Conservation (phyloP, 768 basidiomycete species). For the Tulasnella sp. region DNA sequence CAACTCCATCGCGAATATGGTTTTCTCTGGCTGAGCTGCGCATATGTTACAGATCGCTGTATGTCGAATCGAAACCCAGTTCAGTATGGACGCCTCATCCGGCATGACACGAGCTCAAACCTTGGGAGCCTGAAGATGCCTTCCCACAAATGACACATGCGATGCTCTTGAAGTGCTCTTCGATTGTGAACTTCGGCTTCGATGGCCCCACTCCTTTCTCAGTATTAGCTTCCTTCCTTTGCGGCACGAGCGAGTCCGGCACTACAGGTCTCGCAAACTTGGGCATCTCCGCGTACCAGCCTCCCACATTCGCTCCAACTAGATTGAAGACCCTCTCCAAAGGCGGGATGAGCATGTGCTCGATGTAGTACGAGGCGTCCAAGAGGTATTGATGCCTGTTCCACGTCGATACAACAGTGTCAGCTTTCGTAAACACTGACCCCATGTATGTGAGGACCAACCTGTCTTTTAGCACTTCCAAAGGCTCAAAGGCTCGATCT, state of each 20-base stretch:
- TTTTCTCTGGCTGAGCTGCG: constrained; percentile 38
- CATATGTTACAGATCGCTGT: constrained; percentile 51
- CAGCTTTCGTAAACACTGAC: background rate
- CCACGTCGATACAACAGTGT: background rate
- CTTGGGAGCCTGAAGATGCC: constrained; percentile 29
- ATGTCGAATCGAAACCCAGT: background rate
- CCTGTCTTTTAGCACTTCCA: constrained; percentile 57
- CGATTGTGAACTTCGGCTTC: constrained; percentile 40
- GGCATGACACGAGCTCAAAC: background rate
- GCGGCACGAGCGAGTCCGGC: constrained; percentile 1
- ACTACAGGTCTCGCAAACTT: constrained; percentile 36
- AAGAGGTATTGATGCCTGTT: constrained; percentile 50
- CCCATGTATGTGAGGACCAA: constrained; percentile 24
- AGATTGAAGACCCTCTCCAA: constrained; percentile 85
- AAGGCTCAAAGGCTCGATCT: constrained; percentile 64
- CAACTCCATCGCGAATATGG: constrained; percentile 46
- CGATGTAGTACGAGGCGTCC: constrained; percentile 87
- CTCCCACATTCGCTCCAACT: constrained; percentile 73
- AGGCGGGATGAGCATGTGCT: constrained; percentile 76
- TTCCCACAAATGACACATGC: constrained; percentile 62
- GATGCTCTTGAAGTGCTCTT: constrained; percentile 61
- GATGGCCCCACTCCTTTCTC: constrained; percentile 20
- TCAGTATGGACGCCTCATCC: background rate
- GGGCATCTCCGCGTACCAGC: constrained; percentile 87
- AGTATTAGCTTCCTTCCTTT: constrained; percentile 30